phyloP scores from a whole-genome alignment of 164 flowering plant species.

The Vitis rotundifolia region DNA sequence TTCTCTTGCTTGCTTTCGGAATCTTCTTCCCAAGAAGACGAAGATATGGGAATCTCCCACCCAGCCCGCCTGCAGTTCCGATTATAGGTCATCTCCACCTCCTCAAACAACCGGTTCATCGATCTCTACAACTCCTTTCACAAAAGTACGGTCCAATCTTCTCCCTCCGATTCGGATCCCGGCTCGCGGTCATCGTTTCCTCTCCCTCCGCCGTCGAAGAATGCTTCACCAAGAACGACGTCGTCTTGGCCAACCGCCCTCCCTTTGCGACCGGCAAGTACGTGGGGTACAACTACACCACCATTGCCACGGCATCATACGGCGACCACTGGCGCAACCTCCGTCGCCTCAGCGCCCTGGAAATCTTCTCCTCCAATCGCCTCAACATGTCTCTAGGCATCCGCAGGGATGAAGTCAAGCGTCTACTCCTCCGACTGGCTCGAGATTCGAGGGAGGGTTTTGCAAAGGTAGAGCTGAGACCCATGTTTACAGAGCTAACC shows the following conservation, averaged over 20 bases:
- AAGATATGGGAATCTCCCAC: constrained; percentile 12
- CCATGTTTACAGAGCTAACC: constrained; percentile 23
- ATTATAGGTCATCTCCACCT: constrained; percentile 30
- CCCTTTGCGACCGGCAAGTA: constrained; percentile 1
- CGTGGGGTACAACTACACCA: constrained; percentile 22
- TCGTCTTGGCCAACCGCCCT: constrained; percentile 25
- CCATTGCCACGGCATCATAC: constrained; percentile 6
- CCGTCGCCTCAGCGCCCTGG: constrained; percentile 27
- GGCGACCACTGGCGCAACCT: constrained; percentile 43
- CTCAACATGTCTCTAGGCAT: constrained; percentile 16
- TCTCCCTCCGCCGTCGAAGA: constrained; percentile 17
- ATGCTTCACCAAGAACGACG: constrained; percentile 29
- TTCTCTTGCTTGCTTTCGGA: not conserved
- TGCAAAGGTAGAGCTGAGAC: constrained; percentile 26
- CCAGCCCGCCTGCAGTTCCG: constrained; percentile 19
- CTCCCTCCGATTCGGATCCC: constrained; percentile 23
- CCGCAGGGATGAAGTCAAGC: constrained; percentile 23
- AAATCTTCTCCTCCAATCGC: constrained; percentile 24
- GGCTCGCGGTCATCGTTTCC: constrained; percentile 15
- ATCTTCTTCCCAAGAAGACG: not conserved
- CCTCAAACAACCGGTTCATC: constrained; percentile 19
- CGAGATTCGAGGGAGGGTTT: not conserved
- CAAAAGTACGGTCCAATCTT: constrained; percentile 20
- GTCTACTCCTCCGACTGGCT: constrained; percentile 6
- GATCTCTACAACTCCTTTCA: constrained; percentile 7